phyloP scores from a whole-genome alignment of 2,329 filamentous ascomycete species.

The Fonsecaea multimorphosa region DNA sequence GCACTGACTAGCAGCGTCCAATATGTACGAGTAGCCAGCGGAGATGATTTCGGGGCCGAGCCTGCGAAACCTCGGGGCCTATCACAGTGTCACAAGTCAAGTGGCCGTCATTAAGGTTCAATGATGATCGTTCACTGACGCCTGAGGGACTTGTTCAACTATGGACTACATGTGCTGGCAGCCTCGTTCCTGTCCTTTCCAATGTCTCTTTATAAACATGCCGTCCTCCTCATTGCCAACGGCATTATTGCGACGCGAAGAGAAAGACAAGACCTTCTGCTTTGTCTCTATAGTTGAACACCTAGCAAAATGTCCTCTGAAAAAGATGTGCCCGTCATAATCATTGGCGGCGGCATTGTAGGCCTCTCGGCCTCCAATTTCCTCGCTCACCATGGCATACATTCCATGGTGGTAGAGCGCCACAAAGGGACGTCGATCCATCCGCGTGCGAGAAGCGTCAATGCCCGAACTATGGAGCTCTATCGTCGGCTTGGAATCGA shows the following conservation, averaged over 20 bases:
- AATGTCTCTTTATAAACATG: neutral
- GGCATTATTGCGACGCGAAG: neutral
- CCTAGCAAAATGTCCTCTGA: neutral
- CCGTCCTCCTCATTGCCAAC: neutral
- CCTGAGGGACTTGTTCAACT: neutral
- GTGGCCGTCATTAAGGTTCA: neutral
- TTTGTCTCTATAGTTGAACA: neutral
- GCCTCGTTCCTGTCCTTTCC: neutral
- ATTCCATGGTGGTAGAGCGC: constrained; percentile 12
- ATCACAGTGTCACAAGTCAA: neutral
- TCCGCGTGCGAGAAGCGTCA: constrained; percentile 30
- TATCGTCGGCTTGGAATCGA: constrained; percentile 32
- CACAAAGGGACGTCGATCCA: constrained; percentile 14
- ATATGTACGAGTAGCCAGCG: neutral
- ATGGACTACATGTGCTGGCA: neutral
- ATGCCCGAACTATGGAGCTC: constrained; percentile 47
- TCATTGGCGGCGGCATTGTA: constrained; percentile 55
- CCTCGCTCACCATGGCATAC: constrained; percentile 10
- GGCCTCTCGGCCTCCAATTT: constrained; percentile 48
- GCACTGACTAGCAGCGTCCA: too few species aligned
- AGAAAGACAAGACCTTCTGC: neutral
- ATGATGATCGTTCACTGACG: neutral
- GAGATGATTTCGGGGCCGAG: neutral
- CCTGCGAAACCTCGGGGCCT: neutral
- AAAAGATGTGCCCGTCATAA: constrained; percentile 44